Conservation (phyloP, 805 yeast genomes). For the Candida montana region DNA sequence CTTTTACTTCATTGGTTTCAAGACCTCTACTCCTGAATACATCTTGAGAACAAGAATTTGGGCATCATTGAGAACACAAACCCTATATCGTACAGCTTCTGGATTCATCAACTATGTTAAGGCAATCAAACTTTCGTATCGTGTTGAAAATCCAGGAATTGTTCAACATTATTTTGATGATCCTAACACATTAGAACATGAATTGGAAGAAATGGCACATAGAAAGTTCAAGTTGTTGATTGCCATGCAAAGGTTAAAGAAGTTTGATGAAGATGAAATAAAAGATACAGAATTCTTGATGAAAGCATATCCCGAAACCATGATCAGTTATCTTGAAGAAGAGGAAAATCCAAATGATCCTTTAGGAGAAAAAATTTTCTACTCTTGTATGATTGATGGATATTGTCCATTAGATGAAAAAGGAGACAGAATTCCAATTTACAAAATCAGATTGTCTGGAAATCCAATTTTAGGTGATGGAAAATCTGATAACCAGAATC, state of each 20-base stretch:
- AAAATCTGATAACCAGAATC: conserved; percentile 92
- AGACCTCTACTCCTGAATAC: conserved; percentile 56
- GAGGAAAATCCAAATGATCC: conserved; percentile 27
- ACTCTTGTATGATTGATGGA: conserved; percentile 67
- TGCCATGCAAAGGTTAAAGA: conserved; percentile 80
- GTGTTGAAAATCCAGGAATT: conserved; percentile 59
- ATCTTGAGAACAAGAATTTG: conserved; percentile 73
- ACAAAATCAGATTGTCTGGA: conserved; percentile 75
- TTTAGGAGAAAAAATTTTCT: conserved; percentile 32
- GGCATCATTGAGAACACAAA: conserved; percentile 83
- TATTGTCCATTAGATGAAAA: conserved; percentile 47
- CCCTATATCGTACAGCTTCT: conserved; percentile 74
- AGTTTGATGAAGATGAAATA: conserved; percentile 58
- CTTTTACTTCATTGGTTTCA: conserved; percentile 67
- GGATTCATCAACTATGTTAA: conserved; percentile 77
- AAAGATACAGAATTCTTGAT: conserved; percentile 64
- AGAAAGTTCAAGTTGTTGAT: conserved; percentile 77
- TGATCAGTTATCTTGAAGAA: conserved; percentile 50
- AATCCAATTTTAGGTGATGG: conserved; percentile 97
- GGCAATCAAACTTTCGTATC: conserved; percentile 65
- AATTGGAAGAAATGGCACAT: conserved; percentile 65
- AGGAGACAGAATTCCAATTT: conserved; percentile 55
- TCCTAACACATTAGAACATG: conserved; percentile 55
- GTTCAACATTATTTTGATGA: conserved; percentile 38
- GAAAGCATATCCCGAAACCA: conserved; percentile 65